Base-by-base conservation (phyloP, 2,329 filamentous ascomycete genomes). In the Falciphora oryzae region DNA sequence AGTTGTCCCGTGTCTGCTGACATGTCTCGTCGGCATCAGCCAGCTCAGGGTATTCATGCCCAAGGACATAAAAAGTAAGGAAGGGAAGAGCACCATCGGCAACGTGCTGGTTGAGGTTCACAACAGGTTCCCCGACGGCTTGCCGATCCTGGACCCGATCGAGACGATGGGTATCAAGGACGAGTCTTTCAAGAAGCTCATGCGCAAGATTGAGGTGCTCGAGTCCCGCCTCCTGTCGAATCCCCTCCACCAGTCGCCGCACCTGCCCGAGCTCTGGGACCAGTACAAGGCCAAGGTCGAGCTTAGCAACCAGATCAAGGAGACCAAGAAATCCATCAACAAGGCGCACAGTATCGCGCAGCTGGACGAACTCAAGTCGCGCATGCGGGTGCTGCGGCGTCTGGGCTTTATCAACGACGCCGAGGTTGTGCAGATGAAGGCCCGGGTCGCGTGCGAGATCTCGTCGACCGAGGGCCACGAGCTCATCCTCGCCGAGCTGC, bases 81-180 rank as follows among this genome's bases (percentile, higher is more conserved):
- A 89, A n/a, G 85, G 92, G 66, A 85, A 85, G 35, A 80, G 85
- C 1, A 85, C 89, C 22, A 83, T 90, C 61, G 86, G 89, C 65
- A 90, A 90, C 68, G 84, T 82, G 1, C 77, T 98, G 32, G 84
- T 86, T 57, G 94, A 98, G 75, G 89, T 96, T 22, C 85, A 91
- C 76, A 87, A 87, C 69, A 89, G 95, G 31, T 98, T 99, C 79
- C 93, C 93, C 0, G 95, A 99, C 73, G 95, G 95, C 3, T 80
- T 99, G 65, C 90, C 95, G 3, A 83, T 93, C 8, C 79, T 99
- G 25, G 95, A 99, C 72, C 95, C 95, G 0, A 89, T 99, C 56
- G 93, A 98, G 75, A 93, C 97, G 73, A 98, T 99, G 95, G 85
- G 87, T 32, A 98, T 99, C 71, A 89, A 83, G 4, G 95, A 98